Percentiles rank a stretch among this genome's conserved stretches.
Evolutionary conservation across 352 stramenopile species (phyloP).

Genomic region (Globisporangium carolinianum): DNA sequence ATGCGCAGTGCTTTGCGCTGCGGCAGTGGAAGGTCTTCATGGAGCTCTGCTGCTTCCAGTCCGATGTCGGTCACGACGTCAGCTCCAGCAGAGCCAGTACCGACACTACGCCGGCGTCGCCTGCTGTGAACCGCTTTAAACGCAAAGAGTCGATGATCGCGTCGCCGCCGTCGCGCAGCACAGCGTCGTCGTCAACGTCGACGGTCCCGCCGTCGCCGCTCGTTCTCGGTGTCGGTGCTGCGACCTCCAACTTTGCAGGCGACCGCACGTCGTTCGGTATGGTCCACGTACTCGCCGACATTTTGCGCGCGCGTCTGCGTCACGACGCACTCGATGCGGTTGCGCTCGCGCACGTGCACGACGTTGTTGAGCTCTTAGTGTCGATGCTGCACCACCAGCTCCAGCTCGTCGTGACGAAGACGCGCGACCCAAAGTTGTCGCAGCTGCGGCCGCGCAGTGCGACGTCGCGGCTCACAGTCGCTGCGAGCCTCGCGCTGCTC

Average conservation of each 20-base stretch:
- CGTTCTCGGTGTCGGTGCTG: slow-evolving; percentile 7
- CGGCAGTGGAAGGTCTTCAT: slow-evolving; percentile 66
- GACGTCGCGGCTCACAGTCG: slow-evolving; percentile 18
- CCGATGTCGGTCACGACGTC: slow-evolving; percentile 2
- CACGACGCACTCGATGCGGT: slow-evolving; percentile 41
- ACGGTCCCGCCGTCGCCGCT: slow-evolving; percentile 14
- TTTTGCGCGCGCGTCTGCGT: slow-evolving; percentile 31
- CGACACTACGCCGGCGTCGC: slow-evolving; percentile 1
- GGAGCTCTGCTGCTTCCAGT: slow-evolving; percentile 54
- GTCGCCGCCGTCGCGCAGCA: slow-evolving; percentile 27
- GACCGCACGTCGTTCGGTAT: slow-evolving; percentile 66
- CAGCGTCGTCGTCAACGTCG: slow-evolving; percentile 5
- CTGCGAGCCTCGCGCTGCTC: slow-evolving; percentile 24
- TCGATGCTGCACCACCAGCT: slow-evolving; percentile 74
- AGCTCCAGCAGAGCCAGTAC: background rate
- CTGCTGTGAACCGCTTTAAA: slow-evolving; percentile 22
- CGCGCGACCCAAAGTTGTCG: slow-evolving; percentile 48
- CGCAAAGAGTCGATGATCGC: slow-evolving; percentile 73
- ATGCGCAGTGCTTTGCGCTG: slow-evolving; percentile 46
- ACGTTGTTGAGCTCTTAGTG: slow-evolving; percentile 52
- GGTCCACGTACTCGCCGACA: slow-evolving; percentile 53
- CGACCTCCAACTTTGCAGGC: slow-evolving; percentile 44
- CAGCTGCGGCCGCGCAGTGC: slow-evolving; percentile 33
- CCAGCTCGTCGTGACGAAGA: slow-evolving; percentile 51
- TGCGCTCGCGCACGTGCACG: slow-evolving; percentile 35